These are phyloP conservation scores for Hyaloscypha hepaticicola DNA, from an alignment of 495 filamentous ascomycete species.

Conservation along the genomic window DNA sequence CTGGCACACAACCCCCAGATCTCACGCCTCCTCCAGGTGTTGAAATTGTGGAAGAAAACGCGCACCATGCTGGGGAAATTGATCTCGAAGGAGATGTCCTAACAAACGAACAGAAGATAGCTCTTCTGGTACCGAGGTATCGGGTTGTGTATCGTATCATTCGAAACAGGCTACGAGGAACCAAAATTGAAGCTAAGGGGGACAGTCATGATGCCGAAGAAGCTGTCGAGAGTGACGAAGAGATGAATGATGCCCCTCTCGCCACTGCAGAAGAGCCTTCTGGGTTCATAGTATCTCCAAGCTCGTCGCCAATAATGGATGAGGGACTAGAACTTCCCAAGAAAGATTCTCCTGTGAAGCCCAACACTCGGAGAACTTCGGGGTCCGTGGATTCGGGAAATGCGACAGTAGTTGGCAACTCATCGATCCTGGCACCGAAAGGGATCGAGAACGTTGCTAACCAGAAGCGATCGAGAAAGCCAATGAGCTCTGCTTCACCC, in stretches of 20 bases:
- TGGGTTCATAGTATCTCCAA: constrained; percentile 5
- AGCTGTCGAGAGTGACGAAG: constrained; percentile 16
- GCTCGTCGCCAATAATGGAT: constrained; percentile 14
- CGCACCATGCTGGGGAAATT: constrained; percentile 18
- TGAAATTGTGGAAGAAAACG: constrained; percentile 60
- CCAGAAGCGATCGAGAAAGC: constrained; percentile 40
- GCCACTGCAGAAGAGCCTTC: neutral
- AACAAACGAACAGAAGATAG: constrained; percentile 19
- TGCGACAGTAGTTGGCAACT: neutral
- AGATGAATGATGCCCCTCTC: constrained; percentile 2
- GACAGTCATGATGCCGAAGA: constrained; percentile 32
- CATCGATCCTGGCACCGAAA: constrained; percentile 10
- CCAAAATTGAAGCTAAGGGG: constrained; percentile 37
- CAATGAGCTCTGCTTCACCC: constrained; percentile 27
- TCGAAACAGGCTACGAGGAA: constrained; percentile 39
- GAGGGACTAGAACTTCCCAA: constrained; percentile 32
- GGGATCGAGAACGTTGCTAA: constrained; percentile 35
- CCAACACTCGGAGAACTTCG: neutral
- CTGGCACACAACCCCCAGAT: constrained; percentile 55
- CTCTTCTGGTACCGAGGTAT: constrained; percentile 33
- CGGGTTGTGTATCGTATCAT: constrained; percentile 45
- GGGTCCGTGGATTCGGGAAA: neutral
- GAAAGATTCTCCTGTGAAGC: constrained; percentile 14
- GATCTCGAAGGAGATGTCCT: constrained; percentile 9
- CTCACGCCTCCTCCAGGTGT: constrained; percentile 64